A percentile compares a stretch with the other conserved stretches of the same genome.
These are phyloP conservation scores for Colletotrichum tamarilloi DNA, from an alignment of 2,329 filamentous ascomycete species.

Conservation along the genomic window DNA sequence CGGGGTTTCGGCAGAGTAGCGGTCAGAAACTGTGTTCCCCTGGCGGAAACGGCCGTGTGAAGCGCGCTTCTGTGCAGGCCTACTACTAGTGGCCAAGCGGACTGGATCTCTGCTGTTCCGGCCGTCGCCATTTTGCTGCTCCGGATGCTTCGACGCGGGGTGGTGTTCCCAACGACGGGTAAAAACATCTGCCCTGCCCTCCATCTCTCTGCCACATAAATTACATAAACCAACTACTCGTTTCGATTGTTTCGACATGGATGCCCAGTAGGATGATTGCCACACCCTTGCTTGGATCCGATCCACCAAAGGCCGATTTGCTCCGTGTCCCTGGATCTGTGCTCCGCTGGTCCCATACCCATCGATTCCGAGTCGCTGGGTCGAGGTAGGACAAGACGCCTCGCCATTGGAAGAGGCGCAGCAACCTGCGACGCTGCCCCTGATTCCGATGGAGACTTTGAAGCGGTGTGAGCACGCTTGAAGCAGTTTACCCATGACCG, in stretches of 20 bases:
- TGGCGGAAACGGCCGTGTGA: not conserved
- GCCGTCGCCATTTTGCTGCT: not conserved
- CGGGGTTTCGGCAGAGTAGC: slow-evolving; percentile 4
- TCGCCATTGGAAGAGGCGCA: not conserved
- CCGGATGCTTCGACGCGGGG: not conserved
- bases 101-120: not conserved
- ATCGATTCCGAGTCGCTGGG: not conserved
- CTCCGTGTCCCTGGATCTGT: not conserved
- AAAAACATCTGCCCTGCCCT: not conserved
- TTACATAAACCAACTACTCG: not conserved
- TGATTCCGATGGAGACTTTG: not conserved
- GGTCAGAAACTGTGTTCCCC: not conserved
- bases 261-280: not conserved
- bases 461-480: not conserved
- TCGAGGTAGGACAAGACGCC: not conserved
- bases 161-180: not conserved
- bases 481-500: not conserved
- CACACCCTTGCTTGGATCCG: not conserved
- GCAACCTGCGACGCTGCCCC: not conserved
- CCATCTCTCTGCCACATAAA: not conserved
- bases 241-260: not conserved
- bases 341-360: not conserved
- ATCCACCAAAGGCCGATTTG: not conserved
- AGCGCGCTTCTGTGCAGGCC: not conserved
- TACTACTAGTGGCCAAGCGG: not conserved